phyloP scores from a whole-genome alignment of 306 rosid species.

The Cicer pinnatifidum region DNA sequence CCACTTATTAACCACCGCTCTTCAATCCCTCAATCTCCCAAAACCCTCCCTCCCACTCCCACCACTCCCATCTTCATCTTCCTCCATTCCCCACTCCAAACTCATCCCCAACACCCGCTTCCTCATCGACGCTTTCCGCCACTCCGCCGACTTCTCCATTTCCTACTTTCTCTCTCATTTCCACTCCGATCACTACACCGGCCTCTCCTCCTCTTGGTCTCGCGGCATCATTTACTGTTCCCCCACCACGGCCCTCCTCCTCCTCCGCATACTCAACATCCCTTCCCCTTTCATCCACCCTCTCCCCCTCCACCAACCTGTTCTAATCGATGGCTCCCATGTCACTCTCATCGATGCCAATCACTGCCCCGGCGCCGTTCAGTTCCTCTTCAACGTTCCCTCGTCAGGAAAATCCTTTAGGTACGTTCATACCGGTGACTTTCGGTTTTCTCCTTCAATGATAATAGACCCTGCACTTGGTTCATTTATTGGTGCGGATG shows the following conservation, averaged over 20 bases:
- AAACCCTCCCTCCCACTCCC: conserved; percentile 37
- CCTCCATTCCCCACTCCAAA: conserved; percentile 69
- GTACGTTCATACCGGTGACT: conserved; percentile 92
- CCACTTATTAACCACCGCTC: conserved; percentile 59
- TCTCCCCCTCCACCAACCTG: conserved; percentile 53
- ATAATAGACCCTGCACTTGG: conserved; percentile 48
- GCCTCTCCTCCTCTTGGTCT: conserved; percentile 74
- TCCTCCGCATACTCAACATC: conserved; percentile 56
- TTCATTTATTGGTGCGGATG: conserved; percentile 66
- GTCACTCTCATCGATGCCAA: conserved; percentile 74
- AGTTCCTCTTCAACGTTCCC: conserved; percentile 60
- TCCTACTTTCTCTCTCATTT: conserved; percentile 93
- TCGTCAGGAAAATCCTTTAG: conserved; percentile 21
- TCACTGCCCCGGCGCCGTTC: conserved; percentile 92
- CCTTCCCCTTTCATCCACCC: conserved; percentile 55
- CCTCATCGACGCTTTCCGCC: conserved; percentile 76
- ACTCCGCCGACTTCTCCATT: conserved; percentile 59
- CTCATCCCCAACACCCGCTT: conserved; percentile 84
- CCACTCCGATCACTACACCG: conserved; percentile 90
- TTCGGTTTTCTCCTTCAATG: conserved; percentile 66
- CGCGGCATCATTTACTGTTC: conserved; percentile 81
- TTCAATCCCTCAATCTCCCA: conserved; percentile 39
- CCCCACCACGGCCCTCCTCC: conserved; percentile 61
- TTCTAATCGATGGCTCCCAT: conserved; percentile 60
- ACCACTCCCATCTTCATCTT: background rate